Percentiles rank a stretch among this genome's conserved stretches.
phyloP scores from a whole-genome alignment of 495 filamentous ascomycete species.

The Hypoxylon intermedium region DNA sequence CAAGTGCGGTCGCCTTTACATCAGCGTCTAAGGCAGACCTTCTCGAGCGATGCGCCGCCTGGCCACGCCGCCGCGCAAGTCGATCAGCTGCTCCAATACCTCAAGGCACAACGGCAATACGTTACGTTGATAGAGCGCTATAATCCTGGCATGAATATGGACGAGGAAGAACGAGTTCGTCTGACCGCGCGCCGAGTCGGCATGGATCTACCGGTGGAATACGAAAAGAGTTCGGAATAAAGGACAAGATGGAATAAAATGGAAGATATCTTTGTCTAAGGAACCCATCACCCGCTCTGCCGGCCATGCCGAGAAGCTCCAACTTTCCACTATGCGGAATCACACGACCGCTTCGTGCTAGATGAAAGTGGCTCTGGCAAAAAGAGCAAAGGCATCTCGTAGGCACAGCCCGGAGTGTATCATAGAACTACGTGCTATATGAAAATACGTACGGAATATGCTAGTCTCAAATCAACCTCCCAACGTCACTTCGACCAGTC shows the following conservation, averaged over 20 bases:
- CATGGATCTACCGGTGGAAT: constrained; percentile 78
- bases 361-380: too few relatives aligned
- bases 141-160: constrained; percentile 86
- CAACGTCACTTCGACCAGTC: too few relatives aligned
- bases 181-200: constrained; percentile 88
- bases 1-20: constrained; percentile 63
- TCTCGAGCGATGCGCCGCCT: constrained; percentile 45
- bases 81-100: constrained; percentile 79
- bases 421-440: too few relatives aligned
- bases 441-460: too few relatives aligned
- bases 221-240: constrained; percentile 22
- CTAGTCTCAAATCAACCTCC: too few relatives aligned
- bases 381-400: too few relatives aligned
- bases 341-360: too few relatives aligned
- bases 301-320: too few relatives aligned
- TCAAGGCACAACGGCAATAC: constrained; percentile 83
- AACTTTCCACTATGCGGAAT: too few relatives aligned
- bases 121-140: constrained; percentile 82
- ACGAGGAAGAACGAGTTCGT: constrained; percentile 82
- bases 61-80: constrained; percentile 60
- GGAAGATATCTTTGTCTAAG: not conserved
- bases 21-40: constrained; percentile 63
- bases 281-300: not conserved
- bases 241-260: not conserved
- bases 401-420: too few relatives aligned